These are phyloP conservation scores for Globisporangium cederbergense DNA, from an alignment of 352 stramenopile species.

Conservation along the genomic window DNA sequence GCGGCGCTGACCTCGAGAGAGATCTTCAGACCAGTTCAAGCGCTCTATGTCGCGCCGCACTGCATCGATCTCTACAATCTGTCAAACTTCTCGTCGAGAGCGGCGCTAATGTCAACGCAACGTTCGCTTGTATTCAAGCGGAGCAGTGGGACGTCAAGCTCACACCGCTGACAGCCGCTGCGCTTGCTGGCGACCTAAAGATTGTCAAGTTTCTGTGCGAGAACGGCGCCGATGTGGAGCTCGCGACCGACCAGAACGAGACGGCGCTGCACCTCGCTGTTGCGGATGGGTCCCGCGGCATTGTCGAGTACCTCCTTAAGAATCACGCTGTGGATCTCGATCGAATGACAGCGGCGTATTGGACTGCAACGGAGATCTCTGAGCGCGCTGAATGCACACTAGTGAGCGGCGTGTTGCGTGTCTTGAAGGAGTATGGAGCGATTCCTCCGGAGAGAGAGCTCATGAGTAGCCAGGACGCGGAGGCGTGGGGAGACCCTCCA, in stretches of 20 bases:
- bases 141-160: not conserved
- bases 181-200: not conserved
- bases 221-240: not conserved
- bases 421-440: not conserved
- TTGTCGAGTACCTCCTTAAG: not conserved
- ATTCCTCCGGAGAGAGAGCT: not conserved
- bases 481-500: not conserved
- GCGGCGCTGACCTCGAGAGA: not conserved
- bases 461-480: not conserved
- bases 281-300: not conserved
- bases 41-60: not conserved
- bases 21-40: not conserved
- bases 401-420: not conserved
- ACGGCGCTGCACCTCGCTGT: not conserved
- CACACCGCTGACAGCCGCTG: not conserved
- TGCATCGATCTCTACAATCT: not conserved
- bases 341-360: not conserved
- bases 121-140: not conserved
- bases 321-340: not conserved
- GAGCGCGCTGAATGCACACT: not conserved
- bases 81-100: not conserved
- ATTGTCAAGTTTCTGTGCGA: constrained; percentile 3
- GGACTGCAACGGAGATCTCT: not conserved
- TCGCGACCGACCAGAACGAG: not conserved
- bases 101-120: not conserved